Evolutionary conservation across 2,329 filamentous ascomycete genomes (phyloP).

Genomic region (Coniochaeta pulveracea): DNA sequence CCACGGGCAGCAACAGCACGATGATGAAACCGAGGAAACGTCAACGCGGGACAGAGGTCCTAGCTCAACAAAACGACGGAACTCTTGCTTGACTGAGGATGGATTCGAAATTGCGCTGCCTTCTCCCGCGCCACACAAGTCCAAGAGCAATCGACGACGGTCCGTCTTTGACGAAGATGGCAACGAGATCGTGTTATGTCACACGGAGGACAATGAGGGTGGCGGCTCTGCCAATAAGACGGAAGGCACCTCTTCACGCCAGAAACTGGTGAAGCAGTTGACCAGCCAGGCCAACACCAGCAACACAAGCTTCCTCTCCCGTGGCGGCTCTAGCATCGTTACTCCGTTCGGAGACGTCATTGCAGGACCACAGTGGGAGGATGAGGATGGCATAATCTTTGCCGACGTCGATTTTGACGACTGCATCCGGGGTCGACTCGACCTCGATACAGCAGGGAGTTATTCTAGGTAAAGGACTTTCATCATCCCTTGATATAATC

Average conservation of each 20-base stretch:
- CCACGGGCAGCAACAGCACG: slow-evolving; percentile 18
- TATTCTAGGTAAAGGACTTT: slow-evolving; percentile 66
- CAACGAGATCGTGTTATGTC: slow-evolving; percentile 30
- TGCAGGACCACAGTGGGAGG: slow-evolving; percentile 75
- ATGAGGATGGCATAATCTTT: slow-evolving; percentile 53
- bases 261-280: not conserved
- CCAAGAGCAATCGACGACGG: slow-evolving; percentile 18
- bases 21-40: slow-evolving; percentile 29
- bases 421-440: slow-evolving; percentile 69
- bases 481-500: too few relatives aligned
- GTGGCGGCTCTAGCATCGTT: slow-evolving; percentile 75
- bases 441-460: slow-evolving; percentile 75
- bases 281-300: slow-evolving; percentile 3
- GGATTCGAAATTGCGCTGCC: slow-evolving; percentile 36
- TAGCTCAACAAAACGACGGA: slow-evolving; percentile 15
- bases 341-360: slow-evolving; percentile 71
- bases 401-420: slow-evolving; percentile 80
- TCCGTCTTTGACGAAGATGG: slow-evolving; percentile 39
- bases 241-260: slow-evolving; percentile 4
- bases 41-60: not conserved
- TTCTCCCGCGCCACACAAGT: slow-evolving; percentile 8
- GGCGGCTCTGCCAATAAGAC: slow-evolving; percentile 8
- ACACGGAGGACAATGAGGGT: not conserved
- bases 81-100: slow-evolving; percentile 32
- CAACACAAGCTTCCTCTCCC: slow-evolving; percentile 43